phyloP scores from a whole-genome alignment of 371 early-diverging fungal genomes.

The Syncephalastrum racemosum region DNA sequence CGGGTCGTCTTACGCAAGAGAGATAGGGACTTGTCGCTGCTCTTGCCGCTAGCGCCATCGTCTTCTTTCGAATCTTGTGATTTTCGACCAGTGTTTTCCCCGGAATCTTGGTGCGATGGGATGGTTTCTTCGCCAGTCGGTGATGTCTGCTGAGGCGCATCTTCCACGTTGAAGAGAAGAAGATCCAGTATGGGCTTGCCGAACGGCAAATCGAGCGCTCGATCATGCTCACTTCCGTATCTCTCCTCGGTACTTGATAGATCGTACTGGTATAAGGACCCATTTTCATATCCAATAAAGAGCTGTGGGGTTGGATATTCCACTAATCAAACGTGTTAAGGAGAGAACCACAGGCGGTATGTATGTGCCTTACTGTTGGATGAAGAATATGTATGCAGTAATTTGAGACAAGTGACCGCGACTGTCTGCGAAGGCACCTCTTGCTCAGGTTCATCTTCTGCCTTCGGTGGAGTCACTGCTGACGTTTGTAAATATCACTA shows the following conservation, averaged over 20 bases:
- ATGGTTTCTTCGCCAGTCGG: neutral
- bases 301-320: slow-evolving; percentile 13
- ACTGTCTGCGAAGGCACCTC: neutral
- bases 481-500: neutral
- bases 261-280: slow-evolving; percentile 34
- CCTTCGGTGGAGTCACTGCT: neutral
- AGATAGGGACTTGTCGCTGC: slow-evolving; percentile 7
- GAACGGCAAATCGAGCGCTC: too few relatives aligned
- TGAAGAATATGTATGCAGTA: neutral
- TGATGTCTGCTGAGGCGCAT: too few relatives aligned
- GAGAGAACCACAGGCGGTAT: neutral
- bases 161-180: too few relatives aligned
- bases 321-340: neutral
- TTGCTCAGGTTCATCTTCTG: neutral
- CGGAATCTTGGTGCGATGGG: neutral
- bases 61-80: slow-evolving; percentile 10
- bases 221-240: too few relatives aligned
- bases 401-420: neutral
- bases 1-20: slow-evolving; percentile 16
- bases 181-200: too few relatives aligned
- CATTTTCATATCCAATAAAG: slow-evolving; percentile 32
- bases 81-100: slow-evolving; percentile 2
- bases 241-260: neutral
- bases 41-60: slow-evolving; percentile 3
- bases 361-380: neutral